Evolutionary conservation across 495 filamentous ascomycete species (phyloP).

Genomic region (Trichoderma virens): DNA sequence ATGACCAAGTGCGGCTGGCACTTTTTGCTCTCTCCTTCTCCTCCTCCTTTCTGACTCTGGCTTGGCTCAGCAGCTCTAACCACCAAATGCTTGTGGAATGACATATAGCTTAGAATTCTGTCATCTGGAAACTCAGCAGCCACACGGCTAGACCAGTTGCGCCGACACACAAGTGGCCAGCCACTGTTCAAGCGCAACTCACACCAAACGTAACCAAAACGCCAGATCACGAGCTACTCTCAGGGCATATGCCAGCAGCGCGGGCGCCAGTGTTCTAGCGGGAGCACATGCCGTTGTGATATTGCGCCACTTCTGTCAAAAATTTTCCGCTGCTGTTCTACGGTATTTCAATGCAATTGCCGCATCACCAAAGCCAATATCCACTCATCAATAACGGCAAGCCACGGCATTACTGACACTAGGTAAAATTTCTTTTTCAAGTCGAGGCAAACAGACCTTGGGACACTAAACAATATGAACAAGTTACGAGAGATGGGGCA

Average conservation of each 20-base stretch:
- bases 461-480: neutral
- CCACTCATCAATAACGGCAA: neutral
- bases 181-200: neutral
- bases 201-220: neutral
- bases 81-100: neutral
- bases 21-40: neutral
- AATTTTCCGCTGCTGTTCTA: neutral
- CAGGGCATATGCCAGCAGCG: neutral
- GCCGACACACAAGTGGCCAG: neutral
- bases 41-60: neutral
- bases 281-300: neutral
- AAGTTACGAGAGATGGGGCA: neutral
- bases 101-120: too few species aligned
- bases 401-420: neutral
- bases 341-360: neutral
- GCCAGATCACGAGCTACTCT: neutral
- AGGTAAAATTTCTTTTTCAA: neutral
- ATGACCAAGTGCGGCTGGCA: neutral
- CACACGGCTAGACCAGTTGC: neutral
- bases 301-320: neutral
- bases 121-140: neutral
- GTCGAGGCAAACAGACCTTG: neutral
- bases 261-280: neutral
- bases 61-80: neutral
- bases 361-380: neutral